Base-by-base conservation (phyloP, 108 stramenopile species). In the Fistulifera pelliculosa region DNA sequence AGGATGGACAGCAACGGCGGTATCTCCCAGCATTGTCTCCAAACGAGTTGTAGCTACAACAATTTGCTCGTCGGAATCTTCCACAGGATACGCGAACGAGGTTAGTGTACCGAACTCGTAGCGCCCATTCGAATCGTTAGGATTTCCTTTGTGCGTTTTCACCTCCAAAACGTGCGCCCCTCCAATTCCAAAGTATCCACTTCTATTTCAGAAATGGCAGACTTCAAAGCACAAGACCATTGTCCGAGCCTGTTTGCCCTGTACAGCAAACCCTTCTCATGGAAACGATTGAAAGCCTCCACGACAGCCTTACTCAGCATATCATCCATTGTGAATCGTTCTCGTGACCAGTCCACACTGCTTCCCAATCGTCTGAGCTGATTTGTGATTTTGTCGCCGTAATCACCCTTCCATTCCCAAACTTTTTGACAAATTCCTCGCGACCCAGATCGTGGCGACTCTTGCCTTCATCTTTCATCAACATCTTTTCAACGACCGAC, bases 11-110 rank as follows among this genome's bases (percentile, higher is more conserved):
- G 99, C 97, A 17, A 99, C 99, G 53, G 94, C 99, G 5, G 88
- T 94, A 76, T 99, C 98, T 49, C 99, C 99, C 50, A 99, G 71
- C 97, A 99, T 99, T 28, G 99, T 99, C 75, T 99, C 99, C 56
- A 98, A 70, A 82, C 99, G 97, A 4, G 99, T 99, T 18, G 99
- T 99, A 1, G 99, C 99, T 28, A 99, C 96, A 49, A 95, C 75
- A 52, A 99, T 58, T 57, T 90, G 74, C 74, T 98, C 97, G n/a
- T 81, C 87, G n/a, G 60, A 56, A 45, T 73, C 90, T 65, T 93
- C 93, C 14, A 98, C 75, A 14, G 93, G 91, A 73, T 99, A 99
- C 15, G 95, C 94, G 72, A 99, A 99, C 51, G 79, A 81, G 12
- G 96, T 98, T 27, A 99, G 59, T 3, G 81, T 83, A 49, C 97